Percentiles rank a stretch among this genome's conserved stretches.
phyloP scores from a whole-genome alignment of 2,329 filamentous ascomycete genomes.

The Curvularia spicifera region DNA sequence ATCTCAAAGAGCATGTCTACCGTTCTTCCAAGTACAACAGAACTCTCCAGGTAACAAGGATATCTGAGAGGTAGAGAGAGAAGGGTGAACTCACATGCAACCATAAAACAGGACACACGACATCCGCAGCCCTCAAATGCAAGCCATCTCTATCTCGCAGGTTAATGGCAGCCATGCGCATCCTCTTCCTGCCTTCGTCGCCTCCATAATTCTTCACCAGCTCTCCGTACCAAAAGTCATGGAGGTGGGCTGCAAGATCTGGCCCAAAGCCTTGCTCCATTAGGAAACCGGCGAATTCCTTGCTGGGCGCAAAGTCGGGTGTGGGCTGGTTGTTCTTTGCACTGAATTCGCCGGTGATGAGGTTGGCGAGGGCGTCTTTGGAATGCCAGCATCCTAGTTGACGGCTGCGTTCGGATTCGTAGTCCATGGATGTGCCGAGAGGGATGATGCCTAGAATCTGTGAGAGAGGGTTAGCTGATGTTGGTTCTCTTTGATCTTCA shows the following conservation, averaged over 20 bases:
- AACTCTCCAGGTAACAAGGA: neutral
- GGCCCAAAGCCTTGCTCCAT: constrained; percentile 57
- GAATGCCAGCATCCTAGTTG: constrained; percentile 59
- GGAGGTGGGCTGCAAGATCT: constrained; percentile 44
- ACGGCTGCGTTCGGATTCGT: constrained; percentile 54
- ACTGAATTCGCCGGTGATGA: constrained; percentile 50
- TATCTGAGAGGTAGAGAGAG: neutral
- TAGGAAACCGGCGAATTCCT: constrained; percentile 55
- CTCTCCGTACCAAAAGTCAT: constrained; percentile 54
- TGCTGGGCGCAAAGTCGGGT: constrained; percentile 52
- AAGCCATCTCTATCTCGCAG: constrained; percentile 58
- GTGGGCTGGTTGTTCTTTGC: constrained; percentile 44
- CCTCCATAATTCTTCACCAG: constrained; percentile 57
- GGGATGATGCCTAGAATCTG: constrained; percentile 60
- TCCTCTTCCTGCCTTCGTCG: constrained; percentile 56
- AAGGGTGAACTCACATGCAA: constrained; percentile 48
- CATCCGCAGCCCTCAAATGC: constrained; percentile 54
- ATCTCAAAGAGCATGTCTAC: neutral
- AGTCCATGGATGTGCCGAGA: constrained; percentile 60
- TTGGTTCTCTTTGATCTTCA: neutral
- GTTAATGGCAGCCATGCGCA: constrained; percentile 59
- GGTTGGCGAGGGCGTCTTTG: constrained; percentile 40
- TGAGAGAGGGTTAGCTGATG: neutral
- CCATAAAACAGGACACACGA: constrained; percentile 60
- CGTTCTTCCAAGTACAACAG: neutral